Percentiles rank a stretch among this genome's conserved stretches.
phyloP scores from a whole-genome alignment of 148 eudicot genomes.

The Fallopia convolvulus region DNA sequence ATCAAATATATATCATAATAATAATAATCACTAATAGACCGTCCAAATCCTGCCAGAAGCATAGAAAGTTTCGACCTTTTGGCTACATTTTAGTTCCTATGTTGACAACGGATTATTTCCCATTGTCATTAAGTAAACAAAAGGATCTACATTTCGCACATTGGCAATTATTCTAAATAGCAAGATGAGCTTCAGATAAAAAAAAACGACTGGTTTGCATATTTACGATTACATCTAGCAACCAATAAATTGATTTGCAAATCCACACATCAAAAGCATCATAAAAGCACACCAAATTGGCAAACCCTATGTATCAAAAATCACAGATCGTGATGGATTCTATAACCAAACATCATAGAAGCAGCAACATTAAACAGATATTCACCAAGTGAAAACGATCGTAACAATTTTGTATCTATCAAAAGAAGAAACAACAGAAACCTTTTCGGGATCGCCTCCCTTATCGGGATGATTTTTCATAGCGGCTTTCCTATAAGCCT shows the following conservation, averaged over 20 bases:
- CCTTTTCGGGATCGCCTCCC: constrained; percentile 16
- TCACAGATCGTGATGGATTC: neutral
- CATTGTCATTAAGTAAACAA: neutral
- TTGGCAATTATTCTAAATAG: neutral
- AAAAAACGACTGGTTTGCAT: neutral
- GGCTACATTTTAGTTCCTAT: neutral
- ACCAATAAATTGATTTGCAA: neutral
- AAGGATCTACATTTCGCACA: neutral
- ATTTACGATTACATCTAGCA: neutral
- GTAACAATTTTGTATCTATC: neutral
- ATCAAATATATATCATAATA: neutral
- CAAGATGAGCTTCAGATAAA: neutral
- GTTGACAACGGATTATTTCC: neutral
- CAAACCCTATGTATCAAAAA: neutral
- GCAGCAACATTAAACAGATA: neutral
- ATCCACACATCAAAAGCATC: neutral
- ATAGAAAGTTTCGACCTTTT: neutral
- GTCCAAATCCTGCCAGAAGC: neutral
- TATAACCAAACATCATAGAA: neutral
- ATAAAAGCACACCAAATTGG: neutral
- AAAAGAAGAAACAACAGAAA: neutral
- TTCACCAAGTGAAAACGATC: neutral
- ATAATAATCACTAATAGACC: neutral
- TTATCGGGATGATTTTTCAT: constrained; percentile 12
- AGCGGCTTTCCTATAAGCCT: constrained; percentile 10